Evolutionary conservation across 805 yeast species (phyloP).

Genomic region (Kodamaea lidongshanica): DNA sequence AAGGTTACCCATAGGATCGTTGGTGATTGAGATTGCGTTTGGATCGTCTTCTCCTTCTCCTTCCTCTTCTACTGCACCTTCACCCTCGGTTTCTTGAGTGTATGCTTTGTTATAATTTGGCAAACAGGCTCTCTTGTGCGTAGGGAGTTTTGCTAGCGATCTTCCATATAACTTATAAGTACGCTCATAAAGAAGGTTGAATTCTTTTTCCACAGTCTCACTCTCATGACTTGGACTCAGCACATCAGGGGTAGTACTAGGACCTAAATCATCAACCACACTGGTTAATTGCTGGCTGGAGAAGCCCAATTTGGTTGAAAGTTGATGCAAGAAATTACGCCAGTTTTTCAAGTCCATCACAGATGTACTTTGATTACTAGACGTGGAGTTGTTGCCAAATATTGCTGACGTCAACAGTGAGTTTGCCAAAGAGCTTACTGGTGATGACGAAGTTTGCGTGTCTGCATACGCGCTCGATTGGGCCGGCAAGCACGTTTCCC

Average conservation of each 20-base stretch:
- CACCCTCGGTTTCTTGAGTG: conserved; percentile 8
- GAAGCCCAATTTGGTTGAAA: conserved; percentile 32
- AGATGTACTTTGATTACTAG: conserved; percentile 16
- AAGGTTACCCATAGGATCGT: conserved; percentile 37
- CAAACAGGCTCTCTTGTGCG: conserved; percentile 33
- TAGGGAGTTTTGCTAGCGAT: conserved; percentile 30
- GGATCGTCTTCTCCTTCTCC: conserved; percentile 25
- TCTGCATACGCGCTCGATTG: conserved; percentile 16
- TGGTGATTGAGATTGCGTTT: conserved; percentile 32
- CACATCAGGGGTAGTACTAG: conserved; percentile 9
- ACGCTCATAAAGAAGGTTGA: conserved; percentile 27
- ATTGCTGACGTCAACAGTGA: conserved; percentile 16
- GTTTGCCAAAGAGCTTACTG: conserved; percentile 14
- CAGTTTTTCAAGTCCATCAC: conserved; percentile 31
- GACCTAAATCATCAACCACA: conserved; percentile 15
- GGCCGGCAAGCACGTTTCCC: conserved; percentile 33
- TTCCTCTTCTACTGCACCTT: conserved; percentile 9
- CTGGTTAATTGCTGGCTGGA: conserved; percentile 24
- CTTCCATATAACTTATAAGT: conserved; percentile 36
- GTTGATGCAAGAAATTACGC: conserved; percentile 28
- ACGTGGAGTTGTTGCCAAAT: conserved; percentile 23
- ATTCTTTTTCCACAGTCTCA: conserved; percentile 23
- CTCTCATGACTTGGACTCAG: conserved; percentile 8
- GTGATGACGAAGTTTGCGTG: conserved; percentile 14
- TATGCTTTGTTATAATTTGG: conserved; percentile 31